Evolutionary conservation across 2,329 filamentous ascomycete species (phyloP), one percentile per base, ranked within the genome.

Genomic region (Fonsecaea monophora): DNA sequence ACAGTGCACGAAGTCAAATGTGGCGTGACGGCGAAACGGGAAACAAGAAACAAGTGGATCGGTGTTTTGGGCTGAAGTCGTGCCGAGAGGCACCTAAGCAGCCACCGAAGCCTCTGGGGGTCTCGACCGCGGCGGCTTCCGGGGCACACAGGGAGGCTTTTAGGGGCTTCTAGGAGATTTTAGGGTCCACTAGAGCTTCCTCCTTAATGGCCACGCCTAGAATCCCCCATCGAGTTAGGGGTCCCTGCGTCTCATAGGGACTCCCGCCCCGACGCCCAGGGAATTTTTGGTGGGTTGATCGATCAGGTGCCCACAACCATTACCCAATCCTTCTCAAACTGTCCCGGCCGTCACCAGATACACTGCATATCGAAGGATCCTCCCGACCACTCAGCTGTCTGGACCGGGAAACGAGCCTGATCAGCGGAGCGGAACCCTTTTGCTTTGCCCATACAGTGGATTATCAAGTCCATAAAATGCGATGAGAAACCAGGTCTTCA

Each of bases 381-480:
- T 55, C 45, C 40, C 45, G 21, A 34, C 37, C 57, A 35, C 37
- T 54, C 18, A 56, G 45, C 42, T 53, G 58, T 18, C 25, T 45
- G 35, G 18, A 54, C 34, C 10, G 53, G 30, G 25, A 53, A 57
- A 34, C 15, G 30, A 18, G 15, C 45, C 40, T 30, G 37, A 57
- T 18, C 40, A 68, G 66, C 62, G 66, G 62, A 66, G 62, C 66
- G 66, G 66, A 66, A 60, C 37, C 59, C 50, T 8, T 37, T 9
- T 38, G 45, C 45, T 12, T 38, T 50, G n/a, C 42, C 42, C 57
- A 60, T 42, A 13, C 34, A n/a, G 21, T 35, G 38, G 38, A 60
- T 32, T 42, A 59, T 60, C 53, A 40, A 65, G 37, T 50, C 42
- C 45, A 65, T 55, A 66, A 68, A 66, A 68, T 37, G 32, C 32